Evolutionary conservation across 1,284 basidiomycete genomes (phyloP), one percentile per base, ranked within the genome.

Genomic region (Hymenochaete sp.): DNA sequence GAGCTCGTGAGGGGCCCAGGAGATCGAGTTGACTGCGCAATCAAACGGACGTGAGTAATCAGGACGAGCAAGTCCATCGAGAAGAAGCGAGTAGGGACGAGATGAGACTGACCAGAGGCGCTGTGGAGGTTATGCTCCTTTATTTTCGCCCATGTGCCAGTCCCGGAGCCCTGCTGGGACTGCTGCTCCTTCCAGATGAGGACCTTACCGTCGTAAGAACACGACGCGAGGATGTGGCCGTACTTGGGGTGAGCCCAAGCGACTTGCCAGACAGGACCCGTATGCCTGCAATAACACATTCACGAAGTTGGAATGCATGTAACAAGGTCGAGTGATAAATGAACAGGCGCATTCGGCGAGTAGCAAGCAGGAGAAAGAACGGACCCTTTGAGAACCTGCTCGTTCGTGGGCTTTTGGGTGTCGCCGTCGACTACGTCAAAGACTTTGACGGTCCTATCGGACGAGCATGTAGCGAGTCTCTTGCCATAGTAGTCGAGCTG

Each of bases 221-320:
- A 96, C 27, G 91, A 95, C 14, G 95, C 95, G 41, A 98, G 80
- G 59, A 98, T 96, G 53, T 89, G 83, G 1, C 95, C 95, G 56
- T 91, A 93, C 62, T 92, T 93, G 5, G 96, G 95, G 59, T 98
- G 93, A 5, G 90, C 95, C 96, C 95, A 98, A n/a, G 93, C 80
- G 39, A 98, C 83, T 62, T 96, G 93, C 93, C 95, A 98, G 28
- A 98, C 92, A 3, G 95, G 95, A 13, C 93, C 93, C 10, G 92
- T 91, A 65, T 98, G 96, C 42, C 92, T 87, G 52, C 14, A 44
- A 31, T n/a, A n/a, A n/a, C n/a, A n/a, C n/a, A n/a, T n/a, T n/a
- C n/a, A n/a, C n/a, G n/a, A n/a, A n/a, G n/a, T n/a, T n/a, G n/a
- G n/a, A n/a, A n/a, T n/a, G n/a, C n/a, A n/a, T n/a, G n/a, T n/a